phyloP scores from a whole-genome alignment of 306 rosid genomes.

The Ormosia emarginata region DNA sequence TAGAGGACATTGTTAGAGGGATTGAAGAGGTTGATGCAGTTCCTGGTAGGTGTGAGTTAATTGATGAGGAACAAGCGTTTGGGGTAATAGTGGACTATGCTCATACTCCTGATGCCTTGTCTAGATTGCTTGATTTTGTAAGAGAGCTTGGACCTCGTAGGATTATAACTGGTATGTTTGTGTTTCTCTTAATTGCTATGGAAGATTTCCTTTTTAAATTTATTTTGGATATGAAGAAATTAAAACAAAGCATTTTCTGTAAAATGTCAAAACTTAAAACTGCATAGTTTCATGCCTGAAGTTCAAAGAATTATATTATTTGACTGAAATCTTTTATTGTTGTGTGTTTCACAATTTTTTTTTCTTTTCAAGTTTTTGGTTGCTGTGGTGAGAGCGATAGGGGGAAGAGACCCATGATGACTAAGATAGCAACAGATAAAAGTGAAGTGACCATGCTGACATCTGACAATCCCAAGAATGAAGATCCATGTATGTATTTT shows the following conservation, averaged over 20 bases:
- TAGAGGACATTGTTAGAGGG: slow-evolving; percentile 97
- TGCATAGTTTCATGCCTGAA: slow-evolving; percentile 1
- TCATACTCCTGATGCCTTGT: slow-evolving; percentile 81
- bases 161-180: slow-evolving; percentile 74
- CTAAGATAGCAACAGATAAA: slow-evolving; percentile 92
- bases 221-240: not conserved
- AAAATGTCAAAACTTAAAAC: not conserved
- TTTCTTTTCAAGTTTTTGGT: slow-evolving; percentile 62
- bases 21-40: slow-evolving; percentile 96
- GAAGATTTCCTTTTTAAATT: not conserved
- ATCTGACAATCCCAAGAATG: slow-evolving; percentile 79
- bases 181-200: slow-evolving; percentile 15
- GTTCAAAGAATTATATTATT: slow-evolving; percentile 1
- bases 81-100: slow-evolving; percentile 98
- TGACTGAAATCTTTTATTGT: slow-evolving; percentile 14
- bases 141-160: slow-evolving; percentile 93
- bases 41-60: slow-evolving; percentile 91
- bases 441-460: slow-evolving; percentile 90
- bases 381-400: slow-evolving; percentile 74
- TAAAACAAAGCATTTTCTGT: not conserved
- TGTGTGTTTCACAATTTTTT: slow-evolving; percentile 2
- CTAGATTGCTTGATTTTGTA: slow-evolving; percentile 85
- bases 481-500: slow-evolving; percentile 84
- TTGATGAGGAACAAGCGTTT: slow-evolving; percentile 94
- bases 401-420: slow-evolving; percentile 92